Evolutionary conservation across 1,284 basidiomycete genomes (phyloP).

Genomic region (Irpex sp.): DNA sequence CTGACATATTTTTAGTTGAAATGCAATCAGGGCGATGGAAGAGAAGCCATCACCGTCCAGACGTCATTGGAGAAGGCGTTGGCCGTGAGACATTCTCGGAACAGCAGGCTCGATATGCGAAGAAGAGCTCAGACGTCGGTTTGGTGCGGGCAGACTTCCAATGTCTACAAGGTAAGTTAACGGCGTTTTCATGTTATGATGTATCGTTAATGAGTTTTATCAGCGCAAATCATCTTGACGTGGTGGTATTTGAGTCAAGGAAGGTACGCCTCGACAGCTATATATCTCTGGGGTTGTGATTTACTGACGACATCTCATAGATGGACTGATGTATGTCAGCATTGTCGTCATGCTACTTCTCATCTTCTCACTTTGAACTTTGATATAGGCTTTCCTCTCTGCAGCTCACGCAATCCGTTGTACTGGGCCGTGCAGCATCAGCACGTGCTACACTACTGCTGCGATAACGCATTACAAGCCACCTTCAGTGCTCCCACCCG

Average conservation of each 20-base stretch:
- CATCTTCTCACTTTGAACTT: background rate
- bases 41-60: conserved; percentile 45
- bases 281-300: background rate
- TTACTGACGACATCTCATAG: conserved; percentile 27
- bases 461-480: conserved; percentile 60
- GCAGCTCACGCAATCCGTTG: conserved; percentile 57
- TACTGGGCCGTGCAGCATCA: conserved; percentile 61
- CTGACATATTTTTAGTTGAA: conserved; percentile 6
- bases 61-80: conserved; percentile 36
- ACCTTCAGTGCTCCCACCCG: conserved; percentile 53
- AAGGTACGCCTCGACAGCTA: conserved; percentile 35
- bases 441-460: conserved; percentile 44
- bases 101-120: conserved; percentile 57
- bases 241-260: conserved; percentile 75
- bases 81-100: conserved; percentile 63
- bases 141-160: conserved; percentile 54
- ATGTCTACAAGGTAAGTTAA: conserved; percentile 54
- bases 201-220: background rate
- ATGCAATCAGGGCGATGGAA: conserved; percentile 37
- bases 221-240: conserved; percentile 58
- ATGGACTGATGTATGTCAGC: conserved; percentile 62
- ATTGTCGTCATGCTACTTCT: background rate
- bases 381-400: conserved; percentile 51
- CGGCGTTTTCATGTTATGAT: background rate
- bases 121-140: conserved; percentile 44